Base-by-base conservation (phyloP, 2,329 filamentous ascomycete genomes). In the Myriosclerotinia scirpicola region DNA sequence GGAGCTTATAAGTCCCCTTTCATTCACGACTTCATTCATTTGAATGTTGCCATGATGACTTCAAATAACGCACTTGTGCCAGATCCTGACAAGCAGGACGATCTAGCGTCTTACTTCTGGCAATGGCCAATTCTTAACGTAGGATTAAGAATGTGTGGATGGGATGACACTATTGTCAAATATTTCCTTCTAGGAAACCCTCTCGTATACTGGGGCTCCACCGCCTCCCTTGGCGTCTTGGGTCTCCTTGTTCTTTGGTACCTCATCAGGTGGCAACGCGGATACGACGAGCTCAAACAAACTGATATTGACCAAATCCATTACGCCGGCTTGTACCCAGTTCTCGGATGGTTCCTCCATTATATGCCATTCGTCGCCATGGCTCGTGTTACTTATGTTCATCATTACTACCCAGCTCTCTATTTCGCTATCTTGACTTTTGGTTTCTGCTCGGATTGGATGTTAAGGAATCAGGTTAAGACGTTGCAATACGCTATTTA, bases 11-110 rank as follows among this genome's bases (percentile, higher is more conserved):
- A 91, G 81, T 98, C 94, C 46, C 95, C 96, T 2, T 99, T 99
- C 84, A 84, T 97, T 76, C 93, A 96, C 77, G 95, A 99, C 79
- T 99, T 99, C 75, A 89, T 99, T 70, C 95, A 99, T 78, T 83
- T 98, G 69, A 99, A 99, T 77, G 95, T 99, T 69, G 95, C 95
- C 70, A 99, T 99, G 95, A 97, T 98, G 94, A 99, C 95, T 4
- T 98, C 95, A 50, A 99, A 99, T 85, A 99, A 99, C 76, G 95
- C 95, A 34, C 87, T 99, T 55, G 92, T 99, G 26, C 95, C 95
- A 5, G 95, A 99, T 76, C 94, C 95, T 5, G 95, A 99, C 79
- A 99, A 99, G 85, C 95, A 99, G 79, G 95, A 99, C 75, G 95
- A 99, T 76, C 87, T 99, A 58, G 95, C 95, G 42, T 99, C 95